Conservation (phyloP, 2,329 filamentous ascomycete genomes). For the Aureobasidium namibiae region DNA sequence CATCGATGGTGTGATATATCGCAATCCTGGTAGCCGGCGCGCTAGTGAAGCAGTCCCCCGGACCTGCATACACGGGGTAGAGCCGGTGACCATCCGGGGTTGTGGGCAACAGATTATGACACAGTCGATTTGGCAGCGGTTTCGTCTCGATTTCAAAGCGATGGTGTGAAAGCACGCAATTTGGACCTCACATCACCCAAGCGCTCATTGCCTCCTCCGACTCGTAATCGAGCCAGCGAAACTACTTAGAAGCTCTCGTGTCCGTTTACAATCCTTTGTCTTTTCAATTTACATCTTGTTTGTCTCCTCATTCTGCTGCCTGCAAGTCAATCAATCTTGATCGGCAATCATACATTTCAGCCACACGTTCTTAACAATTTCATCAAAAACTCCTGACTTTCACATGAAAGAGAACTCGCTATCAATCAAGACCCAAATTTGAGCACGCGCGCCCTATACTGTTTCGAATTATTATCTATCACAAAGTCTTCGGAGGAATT, state of each 20-base stretch:
- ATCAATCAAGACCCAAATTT: not conserved
- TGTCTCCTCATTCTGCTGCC: constrained; percentile 3
- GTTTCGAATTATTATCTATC: constrained; percentile 3
- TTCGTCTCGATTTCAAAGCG: constrained; percentile 8
- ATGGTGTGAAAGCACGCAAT: constrained; percentile 12
- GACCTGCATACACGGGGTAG: not conserved
- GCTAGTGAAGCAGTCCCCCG: not conserved
- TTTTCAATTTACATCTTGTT: not conserved
- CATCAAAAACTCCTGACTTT: not conserved
- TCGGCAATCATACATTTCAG: not conserved
- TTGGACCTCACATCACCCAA: not conserved
- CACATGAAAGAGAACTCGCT: constrained; percentile 2
- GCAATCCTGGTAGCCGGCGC: not conserved
- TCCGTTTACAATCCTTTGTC: not conserved
- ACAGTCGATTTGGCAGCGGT: not conserved
- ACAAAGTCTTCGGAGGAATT: not conserved
- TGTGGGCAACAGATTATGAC: not conserved
- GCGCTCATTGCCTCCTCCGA: not conserved
- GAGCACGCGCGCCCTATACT: constrained; percentile 4
- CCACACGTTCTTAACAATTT: not conserved
- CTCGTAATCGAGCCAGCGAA: not conserved
- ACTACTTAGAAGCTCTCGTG: not conserved
- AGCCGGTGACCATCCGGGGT: not conserved
- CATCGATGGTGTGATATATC: not conserved
- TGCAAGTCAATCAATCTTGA: constrained; percentile 2